Evolutionary conservation across 495 filamentous ascomycete species (phyloP).

Genomic region (Penicillium fimorum): DNA sequence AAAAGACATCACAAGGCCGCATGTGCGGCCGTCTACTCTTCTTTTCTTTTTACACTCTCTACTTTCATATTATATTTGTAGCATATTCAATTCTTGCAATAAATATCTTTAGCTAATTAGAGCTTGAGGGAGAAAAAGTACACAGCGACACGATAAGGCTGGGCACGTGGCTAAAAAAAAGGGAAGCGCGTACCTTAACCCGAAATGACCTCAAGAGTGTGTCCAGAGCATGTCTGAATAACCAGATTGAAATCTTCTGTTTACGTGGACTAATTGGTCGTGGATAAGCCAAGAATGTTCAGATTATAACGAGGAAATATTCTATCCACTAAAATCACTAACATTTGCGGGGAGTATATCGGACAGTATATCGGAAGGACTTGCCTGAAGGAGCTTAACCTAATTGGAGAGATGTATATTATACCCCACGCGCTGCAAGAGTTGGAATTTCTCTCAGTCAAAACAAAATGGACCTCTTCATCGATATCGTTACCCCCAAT

Average conservation of each 20-base stretch:
- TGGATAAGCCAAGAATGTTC: neutral
- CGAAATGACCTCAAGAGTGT: neutral
- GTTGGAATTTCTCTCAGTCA: neutral
- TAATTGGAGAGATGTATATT: constrained; percentile 1
- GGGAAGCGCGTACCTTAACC: neutral
- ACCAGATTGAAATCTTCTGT: neutral
- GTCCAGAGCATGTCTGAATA: neutral
- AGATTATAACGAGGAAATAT: neutral
- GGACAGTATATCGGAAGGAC: constrained; percentile 12
- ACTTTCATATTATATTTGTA: neutral
- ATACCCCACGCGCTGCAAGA: neutral
- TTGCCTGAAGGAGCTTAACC: constrained; percentile 6
- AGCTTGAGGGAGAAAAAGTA: neutral
- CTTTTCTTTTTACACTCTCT: neutral
- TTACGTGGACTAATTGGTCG: too few relatives aligned
- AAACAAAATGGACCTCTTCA: constrained; percentile 20
- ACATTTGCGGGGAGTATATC: neutral
- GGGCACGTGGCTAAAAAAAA: neutral
- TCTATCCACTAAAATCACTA: neutral
- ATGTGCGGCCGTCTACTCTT: too few relatives aligned
- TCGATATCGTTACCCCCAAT: constrained; percentile 85
- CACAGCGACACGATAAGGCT: neutral
- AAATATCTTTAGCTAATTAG: neutral
- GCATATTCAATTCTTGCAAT: neutral
- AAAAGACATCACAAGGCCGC: too few relatives aligned